Conservation (phyloP, 805 yeast genomes). For the Ogataea populi-albae region DNA sequence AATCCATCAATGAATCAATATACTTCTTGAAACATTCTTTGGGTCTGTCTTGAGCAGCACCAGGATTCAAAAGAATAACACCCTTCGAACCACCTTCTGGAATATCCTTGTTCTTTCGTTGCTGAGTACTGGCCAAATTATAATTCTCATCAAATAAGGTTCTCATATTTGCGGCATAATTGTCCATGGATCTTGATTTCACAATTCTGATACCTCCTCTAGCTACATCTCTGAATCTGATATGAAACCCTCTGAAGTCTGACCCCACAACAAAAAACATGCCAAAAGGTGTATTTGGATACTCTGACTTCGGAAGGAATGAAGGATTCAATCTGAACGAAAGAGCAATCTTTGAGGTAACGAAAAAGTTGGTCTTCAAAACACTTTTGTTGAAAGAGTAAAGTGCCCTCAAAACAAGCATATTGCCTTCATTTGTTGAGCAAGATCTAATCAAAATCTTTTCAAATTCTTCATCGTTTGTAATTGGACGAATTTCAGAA, state of each 20-base stretch:
- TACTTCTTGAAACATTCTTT: conserved; percentile 87
- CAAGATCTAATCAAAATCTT: conserved; percentile 62
- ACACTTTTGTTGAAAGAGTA: conserved; percentile 81
- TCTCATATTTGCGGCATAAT: conserved; percentile 79
- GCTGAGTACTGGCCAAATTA: conserved; percentile 93
- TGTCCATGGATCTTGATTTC: conserved; percentile 79
- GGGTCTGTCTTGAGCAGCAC: conserved; percentile 73
- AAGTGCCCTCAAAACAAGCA: conserved; percentile 76
- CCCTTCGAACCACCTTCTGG: conserved; percentile 99
- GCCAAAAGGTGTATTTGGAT: conserved; percentile 91
- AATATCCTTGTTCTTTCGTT: conserved; percentile 93
- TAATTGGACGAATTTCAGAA: conserved; percentile 70
- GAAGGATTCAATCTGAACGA: conserved; percentile 88
- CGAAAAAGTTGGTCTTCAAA: conserved; percentile 90
- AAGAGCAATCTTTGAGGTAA: conserved; percentile 91
- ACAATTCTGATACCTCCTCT: conserved; percentile 98
- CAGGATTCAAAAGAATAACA: conserved; percentile 77
- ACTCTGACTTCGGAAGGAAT: conserved; percentile 80
- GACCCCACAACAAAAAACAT: conserved; percentile 95
- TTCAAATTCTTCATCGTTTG: conserved; percentile 72
- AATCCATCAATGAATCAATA: conserved; percentile 85
- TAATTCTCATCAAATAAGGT: conserved; percentile 95
- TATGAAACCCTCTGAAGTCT: conserved; percentile 96
- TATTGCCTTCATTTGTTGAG: conserved; percentile 77
- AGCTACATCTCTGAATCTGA: conserved; percentile 94